Evolutionary conservation across 1,284 basidiomycete species (phyloP).

Genomic region (Cutaneotrichosporon sp.): DNA sequence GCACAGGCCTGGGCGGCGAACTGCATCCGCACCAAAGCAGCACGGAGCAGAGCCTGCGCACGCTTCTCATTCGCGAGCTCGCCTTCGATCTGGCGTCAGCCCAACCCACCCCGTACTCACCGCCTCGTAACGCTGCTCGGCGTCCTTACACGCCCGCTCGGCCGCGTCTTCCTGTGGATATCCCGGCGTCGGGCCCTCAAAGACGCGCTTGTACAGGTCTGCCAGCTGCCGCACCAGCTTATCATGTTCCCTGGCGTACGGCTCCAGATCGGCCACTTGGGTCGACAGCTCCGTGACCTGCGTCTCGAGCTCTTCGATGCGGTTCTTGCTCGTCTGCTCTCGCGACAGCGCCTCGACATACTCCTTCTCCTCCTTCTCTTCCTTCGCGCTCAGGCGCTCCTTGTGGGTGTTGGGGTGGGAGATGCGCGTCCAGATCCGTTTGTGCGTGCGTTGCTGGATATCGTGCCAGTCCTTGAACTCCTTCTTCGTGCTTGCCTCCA

Average conservation of each 20-base stretch:
- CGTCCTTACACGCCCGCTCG: conserved; percentile 10
- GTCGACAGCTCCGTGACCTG: conserved; percentile 11
- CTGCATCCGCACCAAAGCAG: conserved; percentile 13
- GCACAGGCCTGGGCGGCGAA: neutral
- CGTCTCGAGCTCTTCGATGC: conserved; percentile 17
- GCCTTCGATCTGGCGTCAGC: conserved; percentile 14
- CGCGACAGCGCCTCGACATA: conserved; percentile 23
- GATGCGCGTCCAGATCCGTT: conserved; percentile 23
- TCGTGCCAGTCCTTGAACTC: conserved; percentile 24
- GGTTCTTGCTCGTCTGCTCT: conserved; percentile 17
- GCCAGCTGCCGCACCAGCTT: conserved; percentile 12
- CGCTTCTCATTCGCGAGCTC: conserved; percentile 21
- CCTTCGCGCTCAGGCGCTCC: conserved; percentile 12
- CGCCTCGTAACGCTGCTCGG: conserved; percentile 8
- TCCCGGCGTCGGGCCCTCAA: conserved; percentile 19
- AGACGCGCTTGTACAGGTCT: conserved; percentile 17
- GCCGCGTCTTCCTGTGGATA: conserved; percentile 23
- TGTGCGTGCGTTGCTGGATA: conserved; percentile 20
- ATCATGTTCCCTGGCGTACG: conserved; percentile 11
- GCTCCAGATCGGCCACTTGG: conserved; percentile 11
- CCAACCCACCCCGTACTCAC: neutral
- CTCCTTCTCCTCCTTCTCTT: conserved; percentile 25
- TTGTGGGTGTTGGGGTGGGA: conserved; percentile 14
- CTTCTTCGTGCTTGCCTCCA: conserved; percentile 16
- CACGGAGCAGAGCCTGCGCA: conserved; percentile 13